Evolutionary conservation across 768 basidiomycete species (phyloP), one percentile per base, ranked within the genome.

Genomic region (Paxillus ammoniavirescens): DNA sequence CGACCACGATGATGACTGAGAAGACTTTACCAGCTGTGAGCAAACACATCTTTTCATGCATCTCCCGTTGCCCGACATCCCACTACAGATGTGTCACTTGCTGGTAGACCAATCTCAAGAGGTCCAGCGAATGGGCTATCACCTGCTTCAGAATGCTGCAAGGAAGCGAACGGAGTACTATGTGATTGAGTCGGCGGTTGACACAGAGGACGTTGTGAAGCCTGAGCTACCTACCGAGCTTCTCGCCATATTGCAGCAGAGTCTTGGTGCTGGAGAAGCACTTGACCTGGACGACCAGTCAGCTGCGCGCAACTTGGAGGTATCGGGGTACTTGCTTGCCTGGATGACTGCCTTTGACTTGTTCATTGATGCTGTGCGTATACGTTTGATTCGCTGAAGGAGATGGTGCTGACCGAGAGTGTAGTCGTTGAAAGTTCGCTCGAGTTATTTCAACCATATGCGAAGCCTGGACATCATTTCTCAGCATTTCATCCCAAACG

Each of bases 331-430:
- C 57, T 72, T 97, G n/a, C 78, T 97, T 8, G 82, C 80, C 2
- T 97, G 93, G 94, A 90, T 95, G 86, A 72, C 92, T n/a, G 66
- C 86, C 1, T 87, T 97, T 56, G 91, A 94, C 62, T 74, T 89
- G 17, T 97, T 97, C 70, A 74, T 75, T 23, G 84, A 91, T 66
- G 88, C 92, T 8, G 94, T 95, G 66, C 57, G 91, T 76, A 50
- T 49, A 5, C 17, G 30, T 36, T 21, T 15, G 8, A 35, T 17
- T 2, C 4, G 13, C 23, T 30, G n/a, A 13, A 21, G 8, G 14
- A 13, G 14, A 4, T n/a, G 40, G 18, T 52, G 18, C 52, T 58
- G 28, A 61, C 18, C 49, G 21, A 1, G 21, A 38, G 28, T 9
- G 3, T 62, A 98, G 94, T 96, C 95, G 0, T 78, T 92, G 60